Evolutionary conservation across 768 basidiomycete species (phyloP), one percentile per base, ranked within the genome.

Genomic region (Leccinum variicolor): DNA sequence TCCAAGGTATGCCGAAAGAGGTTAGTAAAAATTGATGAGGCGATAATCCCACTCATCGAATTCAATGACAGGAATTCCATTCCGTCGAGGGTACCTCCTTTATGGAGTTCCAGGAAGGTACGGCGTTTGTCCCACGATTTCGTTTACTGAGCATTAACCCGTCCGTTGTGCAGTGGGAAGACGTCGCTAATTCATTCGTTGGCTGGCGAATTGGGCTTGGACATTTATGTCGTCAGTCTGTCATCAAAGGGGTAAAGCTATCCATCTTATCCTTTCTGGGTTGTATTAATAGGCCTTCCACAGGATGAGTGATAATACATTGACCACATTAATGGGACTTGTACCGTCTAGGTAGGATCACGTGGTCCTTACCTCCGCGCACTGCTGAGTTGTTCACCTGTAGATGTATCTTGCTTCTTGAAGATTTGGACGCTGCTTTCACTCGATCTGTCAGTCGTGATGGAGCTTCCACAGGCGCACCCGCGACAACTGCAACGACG

Each of bases 401-500:
- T 64, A 91, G 91, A 78, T 93, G 91, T 79, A 92, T 96, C 59
- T 80, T 96, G 65, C 87, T 96, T 73, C 82, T 96, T 70, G 94
- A 96, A 76, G 93, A 96, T 79, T 82, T 96, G 64, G 92, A 94
- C 71, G 92, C 92, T 55, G 92, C 92, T 26, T 94, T 94, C 77
- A 94, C 92, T 62, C 87, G 90, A 51, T 88, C 86, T 55, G 86
- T 92, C 69, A 87, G 84, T 72, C 91, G 92, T 75, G 92, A 92
- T 73, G 77, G 84, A 48, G 81, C 74, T 14, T 92, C 91, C 10
- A 94, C 92, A 23, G 91, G 91, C 36, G 75, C 80, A 23, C 91
- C 92, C 10, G 80, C 83, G 39, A 73, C 75, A 17, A 62, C 80
- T 15, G 69, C 77, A 4, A 58, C 76, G 17, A 77, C 80, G 29